These are phyloP conservation scores for Claviceps paspali DNA, from an alignment of 2,329 filamentous ascomycete species.

Conservation along the genomic window DNA sequence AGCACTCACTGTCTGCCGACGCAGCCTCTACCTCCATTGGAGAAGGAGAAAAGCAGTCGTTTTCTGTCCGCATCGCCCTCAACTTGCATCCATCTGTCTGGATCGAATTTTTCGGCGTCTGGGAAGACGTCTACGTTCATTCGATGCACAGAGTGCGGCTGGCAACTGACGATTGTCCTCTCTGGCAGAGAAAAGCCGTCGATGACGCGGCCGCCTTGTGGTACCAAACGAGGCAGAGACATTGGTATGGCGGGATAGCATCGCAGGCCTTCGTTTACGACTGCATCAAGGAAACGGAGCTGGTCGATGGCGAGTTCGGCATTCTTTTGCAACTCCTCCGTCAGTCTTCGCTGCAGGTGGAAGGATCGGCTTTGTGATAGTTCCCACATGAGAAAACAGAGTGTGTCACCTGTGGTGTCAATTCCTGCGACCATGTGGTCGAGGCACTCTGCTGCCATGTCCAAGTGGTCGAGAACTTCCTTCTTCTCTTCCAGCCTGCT, in stretches of 20 bases:
- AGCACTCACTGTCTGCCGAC: constrained; percentile 49
- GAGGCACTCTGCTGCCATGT: constrained; percentile 52
- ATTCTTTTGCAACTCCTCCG: constrained; percentile 33
- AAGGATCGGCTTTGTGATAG: constrained; percentile 44
- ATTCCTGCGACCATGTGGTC: constrained; percentile 61
- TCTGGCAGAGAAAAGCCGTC: constrained; percentile 39
- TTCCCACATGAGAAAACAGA: constrained; percentile 59
- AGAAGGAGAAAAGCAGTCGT: constrained; percentile 49
- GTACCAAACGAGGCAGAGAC: constrained; percentile 47
- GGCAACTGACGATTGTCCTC: constrained; percentile 42
- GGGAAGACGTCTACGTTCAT: constrained; percentile 55
- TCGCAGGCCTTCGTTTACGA: constrained; percentile 45
- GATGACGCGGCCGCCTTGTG: constrained; percentile 35
- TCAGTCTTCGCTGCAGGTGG: constrained; percentile 34
- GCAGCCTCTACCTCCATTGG: constrained; percentile 49
- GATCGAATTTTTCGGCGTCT: constrained; percentile 61
- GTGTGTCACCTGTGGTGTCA: constrained; percentile 53
- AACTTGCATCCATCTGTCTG: constrained; percentile 67
- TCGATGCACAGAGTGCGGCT: constrained; percentile 45
- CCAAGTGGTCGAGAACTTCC: constrained; percentile 29
- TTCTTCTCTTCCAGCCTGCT: constrained; percentile 40
- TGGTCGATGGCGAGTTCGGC: constrained; percentile 27
- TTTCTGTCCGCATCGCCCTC: constrained; percentile 59
- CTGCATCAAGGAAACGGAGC: constrained; percentile 45
- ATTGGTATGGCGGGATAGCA: constrained; percentile 52